Base-by-base conservation (phyloP, 2,329 filamentous ascomycete genomes). In the Xylariaceae sp. region DNA sequence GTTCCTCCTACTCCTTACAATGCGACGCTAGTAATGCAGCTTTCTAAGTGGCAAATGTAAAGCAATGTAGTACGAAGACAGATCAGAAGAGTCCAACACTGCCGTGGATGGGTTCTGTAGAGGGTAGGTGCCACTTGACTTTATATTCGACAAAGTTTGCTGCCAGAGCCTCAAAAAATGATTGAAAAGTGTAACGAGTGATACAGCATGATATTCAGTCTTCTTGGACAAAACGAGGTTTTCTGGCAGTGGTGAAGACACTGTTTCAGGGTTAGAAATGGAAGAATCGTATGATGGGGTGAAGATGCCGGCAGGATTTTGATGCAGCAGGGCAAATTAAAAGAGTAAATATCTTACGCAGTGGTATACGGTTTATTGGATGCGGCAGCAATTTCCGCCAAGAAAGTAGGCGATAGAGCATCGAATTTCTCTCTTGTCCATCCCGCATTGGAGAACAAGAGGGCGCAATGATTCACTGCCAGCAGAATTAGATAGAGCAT, bases 161-260 rank as follows among this genome's bases (percentile, higher is more conserved):
- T 11, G 30, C 36, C 40, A 44, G 43, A 40, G 15, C 17, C 48
- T 4, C 22, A 27, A 27, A 27, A 27, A 7, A 7, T 7, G 22
- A 27, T 4, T 27, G n/a, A 27, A 27, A 27, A 7, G 22, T 27
- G 22, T 27, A 7, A 7, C 7, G 4, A 27, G 22, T 27, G 22
- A 27, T 27, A 27, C 4, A 27, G 17, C 38, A 35, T 33, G 45
- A 15, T 22, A 17, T 44, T 19, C 38, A n/a, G 18, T 4, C 32
- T 31, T 51, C 38, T 11, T 54, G 30, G 39, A 27, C 7, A 7
- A 30, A 17, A 22, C 58, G 61, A 43, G 62, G 62, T 44, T 62
- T 65, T 42, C 60, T 59, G 18, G 63, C 62, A 2, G 62, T 64
- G 2, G 62, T 64, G 38, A 64, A 62, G 22, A 63, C 55, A 17